Percentiles rank a stretch among this genome's conserved stretches.
Conservation (phyloP, 2,329 filamentous ascomycete species). For the Colletotrichum camelliae region DNA sequence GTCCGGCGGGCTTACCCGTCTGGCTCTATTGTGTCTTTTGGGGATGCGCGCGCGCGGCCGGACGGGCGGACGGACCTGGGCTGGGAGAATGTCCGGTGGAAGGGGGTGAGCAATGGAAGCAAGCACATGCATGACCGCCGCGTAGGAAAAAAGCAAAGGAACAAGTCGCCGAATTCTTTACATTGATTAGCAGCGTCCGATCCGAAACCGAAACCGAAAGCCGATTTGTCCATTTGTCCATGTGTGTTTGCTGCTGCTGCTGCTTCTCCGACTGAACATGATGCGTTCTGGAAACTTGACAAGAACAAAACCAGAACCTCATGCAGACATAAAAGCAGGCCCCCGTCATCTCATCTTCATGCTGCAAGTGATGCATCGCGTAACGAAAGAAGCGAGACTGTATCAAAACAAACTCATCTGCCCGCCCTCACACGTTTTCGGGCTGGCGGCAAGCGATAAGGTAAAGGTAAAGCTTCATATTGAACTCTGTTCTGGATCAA, state of each 20-base stretch:
- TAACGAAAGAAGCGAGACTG: background rate
- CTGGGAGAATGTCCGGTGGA: background rate
- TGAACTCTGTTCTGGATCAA: background rate
- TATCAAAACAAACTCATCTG: background rate
- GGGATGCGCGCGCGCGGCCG: background rate
- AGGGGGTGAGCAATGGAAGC: background rate
- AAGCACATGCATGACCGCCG: background rate
- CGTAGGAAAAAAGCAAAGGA: background rate
- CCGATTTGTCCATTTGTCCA: background rate
- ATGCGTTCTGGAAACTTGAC: background rate
- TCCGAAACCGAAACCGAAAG: background rate
- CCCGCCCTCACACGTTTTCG: background rate
- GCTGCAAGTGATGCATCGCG: background rate
- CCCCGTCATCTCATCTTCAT: background rate
- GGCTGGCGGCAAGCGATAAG: background rate
- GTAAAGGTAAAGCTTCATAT: background rate
- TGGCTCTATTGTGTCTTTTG: background rate
- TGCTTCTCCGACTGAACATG: background rate
- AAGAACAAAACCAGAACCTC: background rate
- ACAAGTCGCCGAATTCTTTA: background rate
- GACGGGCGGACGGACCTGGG: background rate
- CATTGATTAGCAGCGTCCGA: background rate
- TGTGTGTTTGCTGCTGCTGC: background rate
- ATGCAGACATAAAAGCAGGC: background rate
- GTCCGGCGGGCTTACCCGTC: background rate